Percentiles rank a stretch among this genome's conserved stretches.
These are phyloP conservation scores for Cystobasidium pallidum DNA, from an alignment of 1,284 basidiomycete species.

Conservation along the genomic window DNA sequence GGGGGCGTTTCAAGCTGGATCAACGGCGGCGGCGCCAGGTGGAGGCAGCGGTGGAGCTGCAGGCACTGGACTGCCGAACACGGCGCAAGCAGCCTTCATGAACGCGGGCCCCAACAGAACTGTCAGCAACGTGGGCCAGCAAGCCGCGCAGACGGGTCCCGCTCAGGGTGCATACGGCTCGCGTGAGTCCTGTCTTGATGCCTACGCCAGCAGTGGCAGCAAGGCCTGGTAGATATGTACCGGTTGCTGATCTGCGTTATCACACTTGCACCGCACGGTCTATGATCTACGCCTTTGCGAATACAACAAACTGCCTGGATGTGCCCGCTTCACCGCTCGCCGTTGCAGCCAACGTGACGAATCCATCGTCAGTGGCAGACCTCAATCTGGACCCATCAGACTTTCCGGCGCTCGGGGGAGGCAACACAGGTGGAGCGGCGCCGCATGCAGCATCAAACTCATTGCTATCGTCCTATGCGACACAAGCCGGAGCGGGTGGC, in stretches of 20 bases:
- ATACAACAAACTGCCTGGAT: neutral
- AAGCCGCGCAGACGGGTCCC: slow-evolving; percentile 39
- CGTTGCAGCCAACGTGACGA: slow-evolving; percentile 24
- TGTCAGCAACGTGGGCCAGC: slow-evolving; percentile 42
- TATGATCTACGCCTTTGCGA: neutral
- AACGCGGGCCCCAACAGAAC: slow-evolving; percentile 43
- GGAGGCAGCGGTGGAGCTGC: slow-evolving; percentile 18
- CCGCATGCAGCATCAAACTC: slow-evolving; percentile 38
- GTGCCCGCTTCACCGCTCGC: neutral
- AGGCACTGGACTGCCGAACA: slow-evolving; percentile 25
- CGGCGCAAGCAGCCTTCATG: slow-evolving; percentile 41
- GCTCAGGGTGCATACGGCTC: slow-evolving; percentile 36
- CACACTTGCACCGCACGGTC: neutral
- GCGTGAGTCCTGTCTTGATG: slow-evolving; percentile 16
- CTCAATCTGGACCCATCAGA: slow-evolving; percentile 80
- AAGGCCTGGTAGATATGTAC: neutral
- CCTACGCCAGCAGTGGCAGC: slow-evolving; percentile 7
- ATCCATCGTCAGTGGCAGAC: slow-evolving; percentile 58
- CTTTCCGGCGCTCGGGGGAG: slow-evolving; percentile 76
- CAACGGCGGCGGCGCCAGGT: slow-evolving; percentile 11
- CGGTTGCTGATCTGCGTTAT: neutral
- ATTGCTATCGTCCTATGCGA: slow-evolving; percentile 51
- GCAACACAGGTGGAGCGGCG: slow-evolving; percentile 23
- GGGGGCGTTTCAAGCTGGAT: slow-evolving; percentile 18
- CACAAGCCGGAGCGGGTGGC: slow-evolving; percentile 46